phyloP scores from a whole-genome alignment of 1,139 yeast genomes.

The Yamadazyma spencermartinsiae region DNA sequence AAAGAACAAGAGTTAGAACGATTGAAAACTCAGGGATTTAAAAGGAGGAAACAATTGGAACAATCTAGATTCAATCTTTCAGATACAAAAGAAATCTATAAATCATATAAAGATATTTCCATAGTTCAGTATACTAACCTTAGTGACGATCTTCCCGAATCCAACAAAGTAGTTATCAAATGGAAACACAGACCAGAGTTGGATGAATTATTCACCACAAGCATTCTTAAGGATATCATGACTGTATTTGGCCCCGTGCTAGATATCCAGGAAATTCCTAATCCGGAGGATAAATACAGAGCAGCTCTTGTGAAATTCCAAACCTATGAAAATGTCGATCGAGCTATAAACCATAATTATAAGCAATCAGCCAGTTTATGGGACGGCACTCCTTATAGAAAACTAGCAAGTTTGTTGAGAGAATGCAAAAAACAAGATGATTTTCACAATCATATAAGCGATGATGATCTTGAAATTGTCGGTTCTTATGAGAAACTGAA shows the following conservation, averaged over 20 bases:
- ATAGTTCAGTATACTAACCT: conserved; percentile 6
- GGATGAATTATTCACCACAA: conserved; percentile 28
- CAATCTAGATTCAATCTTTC: conserved; percentile 1
- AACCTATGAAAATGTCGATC: conserved; percentile 23
- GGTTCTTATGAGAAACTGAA: background rate
- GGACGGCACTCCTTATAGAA: conserved; percentile 48
- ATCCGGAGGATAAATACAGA: conserved; percentile 30
- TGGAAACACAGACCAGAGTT: conserved; percentile 49
- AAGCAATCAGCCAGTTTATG: conserved; percentile 41
- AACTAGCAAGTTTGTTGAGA: conserved; percentile 48
- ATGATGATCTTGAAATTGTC: conserved; percentile 1
- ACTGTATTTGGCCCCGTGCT: conserved; percentile 44
- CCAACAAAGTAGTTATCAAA: conserved; percentile 25
- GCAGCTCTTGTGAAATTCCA: conserved; percentile 37
- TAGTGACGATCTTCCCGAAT: conserved; percentile 3
- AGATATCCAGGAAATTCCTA: conserved; percentile 16
- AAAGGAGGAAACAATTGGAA: conserved; percentile 26
- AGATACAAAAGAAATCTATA: conserved; percentile 13
- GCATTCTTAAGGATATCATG: conserved; percentile 42
- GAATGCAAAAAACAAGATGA: conserved; percentile 21
- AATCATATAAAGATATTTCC: conserved; percentile 23
- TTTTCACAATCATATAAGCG: background rate
- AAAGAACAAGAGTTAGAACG: conserved; percentile 24
- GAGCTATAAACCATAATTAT: conserved; percentile 45
- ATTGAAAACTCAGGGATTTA: conserved; percentile 32